phyloP scores from a whole-genome alignment of 768 basidiomycete genomes.

The Pisolithus orientalis region DNA sequence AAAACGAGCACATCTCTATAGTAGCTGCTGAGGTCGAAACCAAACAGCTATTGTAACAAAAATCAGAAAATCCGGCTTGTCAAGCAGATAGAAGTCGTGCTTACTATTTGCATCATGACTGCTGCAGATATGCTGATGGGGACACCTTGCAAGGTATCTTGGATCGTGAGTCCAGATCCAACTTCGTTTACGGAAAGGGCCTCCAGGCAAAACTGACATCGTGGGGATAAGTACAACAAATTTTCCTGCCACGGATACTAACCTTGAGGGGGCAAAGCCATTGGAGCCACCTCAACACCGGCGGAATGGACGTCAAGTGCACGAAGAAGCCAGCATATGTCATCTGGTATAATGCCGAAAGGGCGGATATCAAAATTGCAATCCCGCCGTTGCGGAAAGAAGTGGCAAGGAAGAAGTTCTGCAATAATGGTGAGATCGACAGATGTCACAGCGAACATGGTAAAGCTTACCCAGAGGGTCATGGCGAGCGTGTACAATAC shows the following conservation, averaged over 20 bases:
- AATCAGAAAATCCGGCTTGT: not conserved
- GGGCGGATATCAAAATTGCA: conserved; percentile 81
- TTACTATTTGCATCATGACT: conserved; percentile 79
- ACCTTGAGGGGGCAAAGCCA: conserved; percentile 81
- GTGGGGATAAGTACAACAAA: not conserved
- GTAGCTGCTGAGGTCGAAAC: conserved; percentile 75
- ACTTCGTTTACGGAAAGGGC: conserved; percentile 92
- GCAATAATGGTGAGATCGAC: not conserved
- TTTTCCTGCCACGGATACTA: not conserved
- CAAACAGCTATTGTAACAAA: conserved; percentile 56
- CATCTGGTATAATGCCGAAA: conserved; percentile 75
- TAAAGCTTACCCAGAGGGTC: conserved; percentile 69
- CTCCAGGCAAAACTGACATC: conserved; percentile 54
- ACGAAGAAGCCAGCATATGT: conserved; percentile 93
- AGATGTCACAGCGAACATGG: not conserved
- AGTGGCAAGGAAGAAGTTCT: conserved; percentile 90
- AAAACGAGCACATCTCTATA: conserved; percentile 86
- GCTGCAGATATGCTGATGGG: conserved; percentile 74
- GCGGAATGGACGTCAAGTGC: conserved; percentile 77
- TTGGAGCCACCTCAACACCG: conserved; percentile 89
- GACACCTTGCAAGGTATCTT: conserved; percentile 74
- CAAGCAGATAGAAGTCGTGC: conserved; percentile 13
- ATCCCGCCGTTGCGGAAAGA: conserved; percentile 83
- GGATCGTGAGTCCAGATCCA: conserved; percentile 77
- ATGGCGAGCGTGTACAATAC: conserved; percentile 79